These are phyloP conservation scores for Backusella tuberculispora DNA, from an alignment of 192 early-diverging fungal genomes.

Conservation along the genomic window DNA sequence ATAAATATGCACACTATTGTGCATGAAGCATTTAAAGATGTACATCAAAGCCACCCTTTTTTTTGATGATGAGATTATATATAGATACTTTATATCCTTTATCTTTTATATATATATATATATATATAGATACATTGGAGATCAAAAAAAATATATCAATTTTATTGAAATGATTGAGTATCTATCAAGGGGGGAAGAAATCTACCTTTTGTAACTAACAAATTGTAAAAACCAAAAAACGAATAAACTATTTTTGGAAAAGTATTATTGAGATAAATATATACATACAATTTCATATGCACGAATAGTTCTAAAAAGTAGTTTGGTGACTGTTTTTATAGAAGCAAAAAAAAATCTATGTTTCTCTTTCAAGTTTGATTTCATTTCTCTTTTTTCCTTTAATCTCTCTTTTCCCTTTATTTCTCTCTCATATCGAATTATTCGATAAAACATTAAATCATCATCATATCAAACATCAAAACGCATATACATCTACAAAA, in stretches of 20 bases:
- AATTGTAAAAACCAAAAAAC: too few species aligned
- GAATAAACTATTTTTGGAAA: not conserved
- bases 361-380: not conserved
- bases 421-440: not conserved
- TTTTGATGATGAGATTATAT: not conserved
- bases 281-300: not conserved
- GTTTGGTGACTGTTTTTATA: not conserved
- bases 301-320: not conserved
- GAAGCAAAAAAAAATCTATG: too few species aligned
- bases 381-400: not conserved
- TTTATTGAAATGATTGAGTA: too few species aligned
- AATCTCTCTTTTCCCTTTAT: not conserved
- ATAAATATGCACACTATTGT: not conserved
- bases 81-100: not conserved
- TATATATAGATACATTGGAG: not conserved
- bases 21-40: slow-evolving; percentile 5
- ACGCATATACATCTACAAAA: not conserved
- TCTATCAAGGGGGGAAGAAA: too few species aligned
- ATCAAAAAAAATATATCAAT: not conserved
- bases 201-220: too few species aligned
- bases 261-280: not conserved
- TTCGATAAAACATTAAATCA: not conserved
- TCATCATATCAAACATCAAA: not conserved
- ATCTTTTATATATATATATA: too few species aligned
- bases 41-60: slow-evolving; percentile 2